Evolutionary conservation across 192 early-diverging fungal genomes (phyloP).

Genomic region (Pilobolus umbonatus): DNA sequence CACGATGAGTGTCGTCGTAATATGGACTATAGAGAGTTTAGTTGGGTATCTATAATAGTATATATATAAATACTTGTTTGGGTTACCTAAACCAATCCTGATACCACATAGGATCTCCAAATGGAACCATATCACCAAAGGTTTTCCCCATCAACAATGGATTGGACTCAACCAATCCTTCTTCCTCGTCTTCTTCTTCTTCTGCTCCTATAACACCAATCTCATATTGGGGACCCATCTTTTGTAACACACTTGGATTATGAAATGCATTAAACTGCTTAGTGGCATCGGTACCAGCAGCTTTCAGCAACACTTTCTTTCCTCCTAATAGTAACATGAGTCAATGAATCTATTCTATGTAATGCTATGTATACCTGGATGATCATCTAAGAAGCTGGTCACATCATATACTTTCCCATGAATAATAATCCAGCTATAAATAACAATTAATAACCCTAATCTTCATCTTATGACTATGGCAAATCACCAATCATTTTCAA

Average conservation of each 20-base stretch:
- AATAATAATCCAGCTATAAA: slow-evolving; percentile 52
- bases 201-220: slow-evolving; percentile 59
- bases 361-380: slow-evolving; percentile 40
- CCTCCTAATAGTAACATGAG: slow-evolving; percentile 25
- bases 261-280: slow-evolving; percentile 87
- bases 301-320: slow-evolving; percentile 74
- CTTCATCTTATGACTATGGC: too few species aligned
- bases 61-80: background rate
- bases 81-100: too few species aligned
- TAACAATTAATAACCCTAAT: too few species aligned
- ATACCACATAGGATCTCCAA: slow-evolving; percentile 78
- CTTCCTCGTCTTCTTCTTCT: slow-evolving; percentile 19
- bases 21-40: slow-evolving; percentile 62
- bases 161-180: slow-evolving; percentile 37
- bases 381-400: slow-evolving; percentile 49
- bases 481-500: too few species aligned
- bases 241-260: slow-evolving; percentile 56
- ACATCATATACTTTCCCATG: slow-evolving; percentile 58
- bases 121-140: slow-evolving; percentile 78
- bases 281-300: slow-evolving; percentile 72
- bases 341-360: background rate
- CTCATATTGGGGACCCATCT: slow-evolving; percentile 56
- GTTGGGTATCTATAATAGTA: slow-evolving; percentile 5
- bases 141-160: slow-evolving; percentile 29
- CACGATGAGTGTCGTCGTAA: slow-evolving; percentile 73